Conservation (phyloP, 345 rosid species). For the Reutealis trisperma region DNA sequence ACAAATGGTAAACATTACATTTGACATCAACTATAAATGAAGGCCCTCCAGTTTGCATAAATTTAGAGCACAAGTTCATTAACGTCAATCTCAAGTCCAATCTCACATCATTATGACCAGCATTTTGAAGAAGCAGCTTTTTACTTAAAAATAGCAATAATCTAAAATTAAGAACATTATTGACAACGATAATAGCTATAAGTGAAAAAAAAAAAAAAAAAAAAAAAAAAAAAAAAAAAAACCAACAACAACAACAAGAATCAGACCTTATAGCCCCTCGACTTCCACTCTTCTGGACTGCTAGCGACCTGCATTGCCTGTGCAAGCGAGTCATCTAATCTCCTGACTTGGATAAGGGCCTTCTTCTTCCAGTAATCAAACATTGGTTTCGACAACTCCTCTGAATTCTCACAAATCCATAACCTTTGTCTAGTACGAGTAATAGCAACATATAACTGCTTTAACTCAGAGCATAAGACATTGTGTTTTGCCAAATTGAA, state of each 20-base stretch:
- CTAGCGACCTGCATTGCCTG: conserved; percentile 47
- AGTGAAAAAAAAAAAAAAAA: too few relatives aligned
- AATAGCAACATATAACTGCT: conserved; percentile 54
- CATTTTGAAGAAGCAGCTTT: neutral
- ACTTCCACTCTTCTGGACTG: conserved; percentile 52
- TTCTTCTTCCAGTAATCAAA: conserved; percentile 41
- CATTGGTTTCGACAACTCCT: conserved; percentile 42
- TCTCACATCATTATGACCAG: neutral
- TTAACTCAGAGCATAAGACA: conserved; percentile 50
- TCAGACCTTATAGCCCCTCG: conserved; percentile 44
- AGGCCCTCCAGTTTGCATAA: too few relatives aligned
- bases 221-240: too few relatives aligned
- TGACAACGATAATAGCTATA: neutral
- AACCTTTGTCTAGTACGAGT: conserved; percentile 57
- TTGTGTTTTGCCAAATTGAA: conserved; percentile 42
- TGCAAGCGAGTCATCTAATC: conserved; percentile 39
- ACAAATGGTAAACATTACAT: too few relatives aligned
- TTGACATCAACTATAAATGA: neutral
- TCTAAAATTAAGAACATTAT: neutral
- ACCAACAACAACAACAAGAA: neutral
- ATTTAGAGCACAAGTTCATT: neutral
- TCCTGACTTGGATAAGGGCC: conserved; percentile 36
- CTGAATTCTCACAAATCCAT: conserved; percentile 50
- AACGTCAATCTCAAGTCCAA: neutral
- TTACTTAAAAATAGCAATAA: neutral